Base-by-base conservation (phyloP, 106 monocot genomes). In the Agapanthus africanus region DNA sequence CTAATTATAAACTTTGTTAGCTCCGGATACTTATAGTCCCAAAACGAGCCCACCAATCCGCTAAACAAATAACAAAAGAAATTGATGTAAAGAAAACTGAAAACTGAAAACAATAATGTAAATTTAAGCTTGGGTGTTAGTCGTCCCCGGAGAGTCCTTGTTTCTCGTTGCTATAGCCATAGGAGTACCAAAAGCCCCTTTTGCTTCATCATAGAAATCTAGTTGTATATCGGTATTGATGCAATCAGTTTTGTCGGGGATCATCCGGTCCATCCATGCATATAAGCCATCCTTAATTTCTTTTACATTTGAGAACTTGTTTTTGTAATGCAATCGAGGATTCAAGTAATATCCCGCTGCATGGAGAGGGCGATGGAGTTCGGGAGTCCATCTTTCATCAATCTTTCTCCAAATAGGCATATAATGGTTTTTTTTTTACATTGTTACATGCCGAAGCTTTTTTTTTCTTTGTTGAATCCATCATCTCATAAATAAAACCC, bases 351-450 rank as follows among this genome's bases (percentile, higher is more conserved):
- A 37, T 5, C 31, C 32, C 31, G 37, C 19, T 10, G n/a, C 34
- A 63, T 36, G 63, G n/a, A 63, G 34, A 19, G 19, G 63, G n/a
- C 18, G 15, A 37, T 63, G 37, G 19, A 63, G 37, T 63, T 61
- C 37, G 9, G 15, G 9, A 34, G 5, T 63, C 63, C 63, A 63
- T 19, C 18, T 63, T 21, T 63, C 63, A 6, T 60, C 2, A 0
- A 60, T 60, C 14, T 60, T 60, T 9, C 14, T 60, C 31, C 59
- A 60, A 22, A 60, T 60, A 11, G 59, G 59, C 3, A 32, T 60
- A 4, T 60, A 60, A n/a, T n/a, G n/a, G n/a, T 31, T 60, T 60
- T 32, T 60, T 60, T 6, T 60, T 60, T 1, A 7, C 30, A 11
- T 9, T 32, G 11, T 32, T 22, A 9, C 31, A 32, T 33, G 4